phyloP scores from a whole-genome alignment of 2,329 filamentous ascomycete species.

The Botryotinia convoluta region DNA sequence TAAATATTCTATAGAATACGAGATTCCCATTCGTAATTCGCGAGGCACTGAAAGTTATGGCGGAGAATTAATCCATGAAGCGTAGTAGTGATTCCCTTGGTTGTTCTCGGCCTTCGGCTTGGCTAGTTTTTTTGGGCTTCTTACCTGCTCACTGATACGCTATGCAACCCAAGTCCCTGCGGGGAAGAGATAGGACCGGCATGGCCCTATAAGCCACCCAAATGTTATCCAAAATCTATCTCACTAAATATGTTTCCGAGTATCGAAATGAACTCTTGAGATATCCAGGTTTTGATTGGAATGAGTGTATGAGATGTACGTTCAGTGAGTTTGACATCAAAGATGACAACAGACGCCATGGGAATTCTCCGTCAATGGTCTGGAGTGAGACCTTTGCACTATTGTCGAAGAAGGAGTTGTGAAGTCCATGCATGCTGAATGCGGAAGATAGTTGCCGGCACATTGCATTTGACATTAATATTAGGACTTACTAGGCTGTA shows the following conservation, averaged over 20 bases:
- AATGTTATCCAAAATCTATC: background rate
- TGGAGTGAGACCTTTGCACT: background rate
- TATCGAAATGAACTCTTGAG: background rate
- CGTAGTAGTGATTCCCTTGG: background rate
- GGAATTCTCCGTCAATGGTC: slow-evolving; percentile 7
- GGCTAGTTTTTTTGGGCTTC: background rate
- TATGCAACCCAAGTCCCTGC: background rate
- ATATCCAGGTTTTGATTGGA: background rate
- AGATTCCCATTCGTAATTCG: background rate
- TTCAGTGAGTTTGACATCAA: background rate
- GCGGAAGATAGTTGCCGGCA: slow-evolving; percentile 7
- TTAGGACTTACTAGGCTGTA: background rate
- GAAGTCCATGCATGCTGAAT: background rate
- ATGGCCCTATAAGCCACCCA: background rate
- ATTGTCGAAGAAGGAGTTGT: background rate
- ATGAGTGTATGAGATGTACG: background rate
- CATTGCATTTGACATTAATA: slow-evolving; percentile 10
- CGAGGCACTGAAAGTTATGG: background rate
- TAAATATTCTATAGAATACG: slow-evolving; percentile 7
- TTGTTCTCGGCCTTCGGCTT: slow-evolving; percentile 4
- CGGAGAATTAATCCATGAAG: background rate
- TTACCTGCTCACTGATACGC: background rate
- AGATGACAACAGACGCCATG: slow-evolving; percentile 16
- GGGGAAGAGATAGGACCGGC: background rate
- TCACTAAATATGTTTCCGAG: background rate